phyloP scores from a whole-genome alignment of 805 yeast species.

The Cyberlindnera veronae region DNA sequence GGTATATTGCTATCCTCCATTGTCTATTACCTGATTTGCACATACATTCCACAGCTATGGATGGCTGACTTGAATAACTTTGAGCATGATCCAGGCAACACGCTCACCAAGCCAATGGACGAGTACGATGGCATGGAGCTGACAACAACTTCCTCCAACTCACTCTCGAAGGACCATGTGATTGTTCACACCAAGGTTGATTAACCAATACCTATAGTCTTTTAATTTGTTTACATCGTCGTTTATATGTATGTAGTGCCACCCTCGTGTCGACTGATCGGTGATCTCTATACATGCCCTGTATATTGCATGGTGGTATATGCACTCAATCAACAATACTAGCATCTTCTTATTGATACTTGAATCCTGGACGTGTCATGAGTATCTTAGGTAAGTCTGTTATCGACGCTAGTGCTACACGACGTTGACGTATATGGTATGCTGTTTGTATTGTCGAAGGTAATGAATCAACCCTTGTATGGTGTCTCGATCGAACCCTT shows the following conservation, averaged over 20 bases:
- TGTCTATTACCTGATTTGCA: constrained; percentile 46
- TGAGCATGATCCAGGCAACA: constrained; percentile 21
- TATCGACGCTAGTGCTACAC: too few relatives aligned
- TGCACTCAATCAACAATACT: too few relatives aligned
- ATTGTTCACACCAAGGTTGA: constrained; percentile 8
- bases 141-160: constrained; percentile 9
- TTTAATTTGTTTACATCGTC: not conserved
- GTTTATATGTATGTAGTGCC: too few relatives aligned
- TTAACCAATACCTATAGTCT: not conserved
- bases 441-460: too few relatives aligned
- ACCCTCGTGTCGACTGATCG: too few relatives aligned
- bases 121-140: constrained; percentile 16
- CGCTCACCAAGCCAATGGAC: constrained; percentile 16
- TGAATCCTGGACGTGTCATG: too few relatives aligned
- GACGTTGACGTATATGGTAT: too few relatives aligned
- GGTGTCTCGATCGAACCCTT: constrained; percentile 28
- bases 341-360: too few relatives aligned
- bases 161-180: constrained; percentile 4
- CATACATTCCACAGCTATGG: constrained; percentile 38
- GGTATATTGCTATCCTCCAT: constrained; percentile 54
- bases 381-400: too few relatives aligned
- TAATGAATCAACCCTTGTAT: constrained; percentile 10
- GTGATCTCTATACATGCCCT: too few relatives aligned
- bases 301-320: too few relatives aligned
- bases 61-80: constrained; percentile 23